Evolutionary conservation across 176 grass and related monocot genomes (phyloP), one percentile per base, ranked within the genome.

Genomic region (Hsuehochloa calcarea): DNA sequence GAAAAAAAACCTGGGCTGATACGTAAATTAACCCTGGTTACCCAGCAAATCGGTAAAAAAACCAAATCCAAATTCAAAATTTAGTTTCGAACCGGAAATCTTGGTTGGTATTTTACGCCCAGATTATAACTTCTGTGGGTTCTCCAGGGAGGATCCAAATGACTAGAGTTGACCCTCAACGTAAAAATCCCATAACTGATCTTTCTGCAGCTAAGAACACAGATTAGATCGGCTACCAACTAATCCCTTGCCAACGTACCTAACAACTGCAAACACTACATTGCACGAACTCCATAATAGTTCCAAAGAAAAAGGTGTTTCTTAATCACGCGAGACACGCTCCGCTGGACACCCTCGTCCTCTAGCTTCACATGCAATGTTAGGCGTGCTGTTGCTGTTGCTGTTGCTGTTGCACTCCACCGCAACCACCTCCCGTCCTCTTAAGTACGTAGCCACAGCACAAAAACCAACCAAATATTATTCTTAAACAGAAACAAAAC

Each of bases 301-400:
- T 46, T 71, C 43, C 68, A 27, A 71, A 26, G n/a, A 26, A 14
- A 44, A 25, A 70, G 10, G 11, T 14, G 10, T 22, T 47, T 15
- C 39, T n/a, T 70, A 10, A 69, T 41, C 38, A 69, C n/a, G 66
- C 8, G 67, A 23, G 67, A 70, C 38, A 70, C 19, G 39, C 67
- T 44, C 67, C 39, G 20, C 67, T 44, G 67, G 38, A 44, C 20
- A 22, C 38, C n/a, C 39, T 70, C 9, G 67, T 82, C 80, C 51
- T 15, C 23, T 82, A 72, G 80, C 68, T n/a, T 83, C 80, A 83
- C 80, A n/a, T 83, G 80, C 80, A 46, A 31, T 16, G 68, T 83
- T 72, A 83, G 80, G 68, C 39, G 54, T 6, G 68, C 17, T 9
- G 68, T 83, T 22, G 23, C 68, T 9, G 68, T 83, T 31, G 23